A percentile compares a stretch with the other conserved stretches of the same genome.
Evolutionary conservation across 2,329 filamentous ascomycete species (phyloP).

Genomic region (Fusarium ambrosium): DNA sequence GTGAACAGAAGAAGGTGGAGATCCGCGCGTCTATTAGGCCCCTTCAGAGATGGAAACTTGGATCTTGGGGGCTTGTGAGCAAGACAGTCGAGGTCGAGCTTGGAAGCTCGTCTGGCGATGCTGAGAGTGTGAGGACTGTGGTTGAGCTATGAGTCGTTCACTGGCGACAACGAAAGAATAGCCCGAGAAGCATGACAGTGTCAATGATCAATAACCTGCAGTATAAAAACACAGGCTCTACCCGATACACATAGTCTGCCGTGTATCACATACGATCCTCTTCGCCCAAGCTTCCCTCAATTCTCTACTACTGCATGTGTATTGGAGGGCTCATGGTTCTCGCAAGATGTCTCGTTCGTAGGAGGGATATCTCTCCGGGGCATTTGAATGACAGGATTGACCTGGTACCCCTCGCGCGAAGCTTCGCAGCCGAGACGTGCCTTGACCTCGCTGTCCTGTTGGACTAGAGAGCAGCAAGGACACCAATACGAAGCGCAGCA

Average conservation of each 20-base stretch:
- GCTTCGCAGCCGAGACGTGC: background rate
- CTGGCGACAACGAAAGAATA: background rate
- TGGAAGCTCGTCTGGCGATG: background rate
- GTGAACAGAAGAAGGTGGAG: background rate
- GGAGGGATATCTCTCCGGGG: background rate
- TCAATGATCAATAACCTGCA: background rate
- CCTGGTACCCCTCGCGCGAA: background rate
- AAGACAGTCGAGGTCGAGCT: background rate
- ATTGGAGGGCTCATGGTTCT: background rate
- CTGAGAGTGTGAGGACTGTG: background rate
- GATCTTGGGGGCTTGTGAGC: background rate
- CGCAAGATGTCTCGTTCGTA: rapidly evolving
- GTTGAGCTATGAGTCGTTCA: background rate
- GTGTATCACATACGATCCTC: background rate
- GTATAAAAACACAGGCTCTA: background rate
- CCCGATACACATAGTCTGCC: background rate
- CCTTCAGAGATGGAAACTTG: slow-evolving; percentile 12
- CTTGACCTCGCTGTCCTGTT: background rate
- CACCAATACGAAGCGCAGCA: background rate
- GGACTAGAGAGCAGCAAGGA: background rate
- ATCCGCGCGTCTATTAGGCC: slow-evolving; percentile 12
- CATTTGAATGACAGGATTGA: background rate
- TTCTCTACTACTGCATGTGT: too few species aligned
- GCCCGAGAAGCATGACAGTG: background rate
- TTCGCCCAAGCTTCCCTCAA: background rate